A percentile compares a stretch with the other conserved stretches of the same genome.
Evolutionary conservation across 139 green algal genomes (phyloP).

Genomic region (Picochlorum sp.): DNA sequence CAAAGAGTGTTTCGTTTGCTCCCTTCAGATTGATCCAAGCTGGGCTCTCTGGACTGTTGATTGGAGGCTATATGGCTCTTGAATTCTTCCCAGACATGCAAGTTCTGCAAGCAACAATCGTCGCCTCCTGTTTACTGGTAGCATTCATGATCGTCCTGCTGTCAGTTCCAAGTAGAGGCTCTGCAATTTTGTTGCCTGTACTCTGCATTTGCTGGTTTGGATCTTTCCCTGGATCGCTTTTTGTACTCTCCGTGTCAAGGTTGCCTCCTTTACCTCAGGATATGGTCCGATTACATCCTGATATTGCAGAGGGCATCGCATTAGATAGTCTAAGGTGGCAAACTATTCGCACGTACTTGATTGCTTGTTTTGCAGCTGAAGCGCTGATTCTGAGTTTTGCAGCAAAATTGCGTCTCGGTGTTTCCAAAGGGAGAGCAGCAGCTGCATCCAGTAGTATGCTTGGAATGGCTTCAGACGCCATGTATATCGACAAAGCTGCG

Average conservation of each 20-base stretch:
- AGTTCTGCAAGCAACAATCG: conserved; percentile 55
- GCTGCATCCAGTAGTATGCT: background rate
- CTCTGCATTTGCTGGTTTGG: conserved; percentile 48
- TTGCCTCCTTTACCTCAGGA: conserved; percentile 33
- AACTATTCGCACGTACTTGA: conserved; percentile 32
- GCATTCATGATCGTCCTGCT: conserved; percentile 67
- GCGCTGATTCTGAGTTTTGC: conserved; percentile 80
- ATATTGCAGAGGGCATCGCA: conserved; percentile 5
- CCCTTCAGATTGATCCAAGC: conserved; percentile 14
- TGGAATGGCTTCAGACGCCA: background rate
- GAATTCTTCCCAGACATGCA: conserved; percentile 70
- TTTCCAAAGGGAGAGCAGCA: conserved; percentile 1
- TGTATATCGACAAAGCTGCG: conserved; percentile 20
- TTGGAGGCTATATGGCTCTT: conserved; percentile 77
- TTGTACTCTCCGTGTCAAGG: conserved; percentile 31
- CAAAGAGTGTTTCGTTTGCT: conserved; percentile 5
- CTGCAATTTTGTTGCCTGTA: conserved; percentile 38
- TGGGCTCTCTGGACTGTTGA: conserved; percentile 34
- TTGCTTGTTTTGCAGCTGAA: conserved; percentile 70
- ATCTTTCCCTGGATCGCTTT: conserved; percentile 37
- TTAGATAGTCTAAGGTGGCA: conserved; percentile 6
- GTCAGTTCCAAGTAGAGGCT: conserved; percentile 37
- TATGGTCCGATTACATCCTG: conserved; percentile 11
- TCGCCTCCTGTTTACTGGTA: conserved; percentile 39
- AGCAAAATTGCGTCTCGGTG: conserved; percentile 78